phyloP scores from a whole-genome alignment of 805 yeast genomes.

The Suhomyces sp. region DNA sequence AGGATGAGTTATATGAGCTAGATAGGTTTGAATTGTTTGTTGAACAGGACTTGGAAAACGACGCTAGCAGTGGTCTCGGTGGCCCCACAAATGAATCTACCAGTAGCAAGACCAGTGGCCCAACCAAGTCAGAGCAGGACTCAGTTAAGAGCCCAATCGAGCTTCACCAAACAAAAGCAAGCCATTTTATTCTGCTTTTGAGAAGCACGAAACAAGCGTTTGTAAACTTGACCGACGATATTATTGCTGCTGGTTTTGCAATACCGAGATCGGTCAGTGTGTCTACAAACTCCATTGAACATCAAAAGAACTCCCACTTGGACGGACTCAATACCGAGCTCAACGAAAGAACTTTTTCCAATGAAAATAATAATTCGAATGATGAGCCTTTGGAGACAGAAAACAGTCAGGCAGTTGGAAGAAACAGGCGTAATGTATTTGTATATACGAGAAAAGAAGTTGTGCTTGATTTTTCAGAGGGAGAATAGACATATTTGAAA shows the following conservation, averaged over 20 bases:
- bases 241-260: conserved; percentile 58
- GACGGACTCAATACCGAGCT: conserved; percentile 1
- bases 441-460: conserved; percentile 40
- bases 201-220: conserved; percentile 35
- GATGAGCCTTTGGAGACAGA: background rate
- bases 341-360: background rate
- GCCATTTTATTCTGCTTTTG: conserved; percentile 3
- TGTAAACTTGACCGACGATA: conserved; percentile 47
- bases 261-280: conserved; percentile 49
- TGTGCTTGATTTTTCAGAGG: conserved; percentile 24
- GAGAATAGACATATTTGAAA: conserved; percentile 16
- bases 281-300: conserved; percentile 17
- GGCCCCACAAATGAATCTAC: no score
- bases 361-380: background rate
- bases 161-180: conserved; percentile 2
- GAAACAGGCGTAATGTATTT: conserved; percentile 31
- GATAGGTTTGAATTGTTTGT: conserved; percentile 40
- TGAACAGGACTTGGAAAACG: conserved; percentile 27
- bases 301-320: conserved; percentile 10
- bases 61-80: background rate
- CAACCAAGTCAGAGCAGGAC: background rate
- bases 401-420: background rate
- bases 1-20: conserved; percentile 53
- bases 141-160: background rate
- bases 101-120: background rate